phyloP scores from a whole-genome alignment of 1,284 basidiomycete genomes.

The Abortiporus biennis region DNA sequence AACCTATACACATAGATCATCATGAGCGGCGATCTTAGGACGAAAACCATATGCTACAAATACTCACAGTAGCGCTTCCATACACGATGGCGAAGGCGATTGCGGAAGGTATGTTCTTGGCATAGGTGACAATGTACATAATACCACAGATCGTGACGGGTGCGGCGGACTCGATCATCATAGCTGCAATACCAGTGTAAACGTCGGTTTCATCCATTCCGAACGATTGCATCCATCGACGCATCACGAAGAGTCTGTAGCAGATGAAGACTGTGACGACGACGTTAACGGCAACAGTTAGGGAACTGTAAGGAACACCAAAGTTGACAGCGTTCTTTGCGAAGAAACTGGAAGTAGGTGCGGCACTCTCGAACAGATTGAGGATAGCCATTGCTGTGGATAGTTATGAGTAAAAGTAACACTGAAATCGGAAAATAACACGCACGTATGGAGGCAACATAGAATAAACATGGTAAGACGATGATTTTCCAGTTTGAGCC shows the following conservation, averaged over 20 bases:
- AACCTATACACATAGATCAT: not conserved
- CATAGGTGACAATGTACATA: conserved; percentile 3
- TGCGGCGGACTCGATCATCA: conserved; percentile 27
- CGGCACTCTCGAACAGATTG: not conserved
- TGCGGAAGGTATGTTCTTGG: conserved; percentile 1
- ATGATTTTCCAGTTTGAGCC: not conserved
- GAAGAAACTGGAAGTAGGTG: conserved; percentile 1
- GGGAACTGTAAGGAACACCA: conserved; percentile 2
- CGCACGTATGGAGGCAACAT: not conserved
- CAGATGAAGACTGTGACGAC: conserved; percentile 31
- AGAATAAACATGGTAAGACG: not conserved
- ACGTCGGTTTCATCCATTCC: conserved; percentile 16
- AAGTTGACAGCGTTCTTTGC: conserved; percentile 1
- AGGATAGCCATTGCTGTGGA: not conserved
- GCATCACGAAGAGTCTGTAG: conserved; percentile 26
- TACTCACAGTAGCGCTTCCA: not conserved
- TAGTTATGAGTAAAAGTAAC: not conserved
- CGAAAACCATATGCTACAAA: not conserved
- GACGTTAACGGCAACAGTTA: conserved; percentile 26
- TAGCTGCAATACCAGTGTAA: conserved; percentile 23
- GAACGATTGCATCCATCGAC: conserved; percentile 21
- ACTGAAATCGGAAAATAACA: too few species aligned
- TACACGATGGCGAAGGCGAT: too few species aligned
- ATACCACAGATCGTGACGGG: conserved; percentile 24
- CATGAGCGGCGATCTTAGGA: too few species aligned